Conservation (phyloP, 805 yeast genomes). For the Wickerhamiella lipophila region DNA sequence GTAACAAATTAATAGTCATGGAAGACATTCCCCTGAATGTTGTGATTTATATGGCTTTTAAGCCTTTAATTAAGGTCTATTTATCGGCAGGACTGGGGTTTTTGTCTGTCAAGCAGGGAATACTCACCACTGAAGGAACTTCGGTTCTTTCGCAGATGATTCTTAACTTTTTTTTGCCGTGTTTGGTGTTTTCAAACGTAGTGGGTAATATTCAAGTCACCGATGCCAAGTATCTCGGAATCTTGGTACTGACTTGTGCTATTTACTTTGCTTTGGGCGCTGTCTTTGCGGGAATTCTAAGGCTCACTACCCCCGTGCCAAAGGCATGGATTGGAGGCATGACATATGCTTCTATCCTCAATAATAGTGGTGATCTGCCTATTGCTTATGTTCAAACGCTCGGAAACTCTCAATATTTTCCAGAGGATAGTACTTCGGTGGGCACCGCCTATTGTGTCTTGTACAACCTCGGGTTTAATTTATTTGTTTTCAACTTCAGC, state of each 20-base stretch:
- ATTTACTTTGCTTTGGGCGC: slow-evolving; percentile 38
- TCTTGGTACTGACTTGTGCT: slow-evolving; percentile 39
- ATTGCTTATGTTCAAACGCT: slow-evolving; percentile 62
- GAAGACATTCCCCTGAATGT: slow-evolving; percentile 36
- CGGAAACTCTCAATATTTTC: slow-evolving; percentile 47
- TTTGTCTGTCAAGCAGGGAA: slow-evolving; percentile 46
- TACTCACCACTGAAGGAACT: slow-evolving; percentile 33
- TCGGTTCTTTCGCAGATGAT: slow-evolving; percentile 53
- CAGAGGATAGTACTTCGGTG: slow-evolving; percentile 45
- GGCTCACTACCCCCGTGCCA: slow-evolving; percentile 47
- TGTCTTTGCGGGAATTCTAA: slow-evolving; percentile 31
- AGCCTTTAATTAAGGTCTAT: slow-evolving; percentile 78
- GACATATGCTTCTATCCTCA: slow-evolving; percentile 57
- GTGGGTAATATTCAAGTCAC: slow-evolving; percentile 51
- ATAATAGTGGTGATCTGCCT: slow-evolving; percentile 72
- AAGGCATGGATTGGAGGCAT: slow-evolving; percentile 66
- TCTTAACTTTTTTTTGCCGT: slow-evolving; percentile 58
- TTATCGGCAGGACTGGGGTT: slow-evolving; percentile 58
- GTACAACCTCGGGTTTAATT: slow-evolving; percentile 53
- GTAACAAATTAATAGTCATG: neutral
- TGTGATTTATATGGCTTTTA: slow-evolving; percentile 64
- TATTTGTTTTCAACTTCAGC: slow-evolving; percentile 65
- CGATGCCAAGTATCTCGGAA: slow-evolving; percentile 61
- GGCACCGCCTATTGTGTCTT: slow-evolving; percentile 81
- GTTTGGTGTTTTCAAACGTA: slow-evolving; percentile 61